A percentile compares a stretch with the other conserved stretches of the same genome.
phyloP scores from a whole-genome alignment of 2,329 filamentous ascomycete genomes.

The Bipolaris zeicola region DNA sequence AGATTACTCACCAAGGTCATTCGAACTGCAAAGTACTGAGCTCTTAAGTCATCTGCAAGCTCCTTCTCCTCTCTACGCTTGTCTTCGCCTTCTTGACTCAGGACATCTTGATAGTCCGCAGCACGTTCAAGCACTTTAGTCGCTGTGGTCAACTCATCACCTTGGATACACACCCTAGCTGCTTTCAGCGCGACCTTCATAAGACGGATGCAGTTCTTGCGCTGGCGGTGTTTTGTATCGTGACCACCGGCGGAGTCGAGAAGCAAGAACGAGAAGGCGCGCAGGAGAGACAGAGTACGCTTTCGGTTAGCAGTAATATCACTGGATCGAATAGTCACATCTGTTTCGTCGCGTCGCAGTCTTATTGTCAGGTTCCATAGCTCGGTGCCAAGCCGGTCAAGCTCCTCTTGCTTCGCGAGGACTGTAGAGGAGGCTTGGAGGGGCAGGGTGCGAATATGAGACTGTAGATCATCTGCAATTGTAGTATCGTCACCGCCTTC shows the following conservation, averaged over 20 bases:
- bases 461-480: slow-evolving; percentile 44
- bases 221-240: slow-evolving; percentile 22
- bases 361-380: slow-evolving; percentile 72
- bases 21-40: slow-evolving; percentile 70
- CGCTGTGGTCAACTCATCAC: slow-evolving; percentile 62
- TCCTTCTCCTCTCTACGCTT: slow-evolving; percentile 31
- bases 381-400: slow-evolving; percentile 62
- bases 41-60: slow-evolving; percentile 53
- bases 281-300: slow-evolving; percentile 44
- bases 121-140: slow-evolving; percentile 67
- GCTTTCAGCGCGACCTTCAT: slow-evolving; percentile 72
- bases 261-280: slow-evolving; percentile 69
- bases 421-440: slow-evolving; percentile 32
- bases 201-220: slow-evolving; percentile 57
- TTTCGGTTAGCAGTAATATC: slow-evolving; percentile 29
- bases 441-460: slow-evolving; percentile 51
- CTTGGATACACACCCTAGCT: slow-evolving; percentile 66
- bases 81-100: slow-evolving; percentile 24
- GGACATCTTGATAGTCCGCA: slow-evolving; percentile 55
- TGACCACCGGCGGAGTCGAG: slow-evolving; percentile 57
- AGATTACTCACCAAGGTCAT: slow-evolving; percentile 64
- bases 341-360: slow-evolving; percentile 42
- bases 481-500: slow-evolving; percentile 22
- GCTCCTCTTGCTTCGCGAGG: slow-evolving; percentile 50
- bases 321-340: slow-evolving; percentile 37